These are phyloP conservation scores for Phascolomyces articulosus DNA, from an alignment of 371 early-diverging fungal species.

Conservation along the genomic window DNA sequence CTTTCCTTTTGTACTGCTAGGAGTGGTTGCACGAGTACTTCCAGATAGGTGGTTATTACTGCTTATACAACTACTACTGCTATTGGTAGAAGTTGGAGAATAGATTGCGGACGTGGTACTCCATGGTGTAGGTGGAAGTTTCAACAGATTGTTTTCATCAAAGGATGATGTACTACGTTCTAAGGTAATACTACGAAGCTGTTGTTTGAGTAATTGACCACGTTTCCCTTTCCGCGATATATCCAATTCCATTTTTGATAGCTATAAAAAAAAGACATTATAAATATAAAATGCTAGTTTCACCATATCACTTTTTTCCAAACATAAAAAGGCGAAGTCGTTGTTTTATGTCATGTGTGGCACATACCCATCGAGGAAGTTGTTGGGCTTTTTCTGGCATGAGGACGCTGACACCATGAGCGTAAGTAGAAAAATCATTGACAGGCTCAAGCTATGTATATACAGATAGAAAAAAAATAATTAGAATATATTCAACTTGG, in stretches of 20 bases:
- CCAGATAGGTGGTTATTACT: background rate
- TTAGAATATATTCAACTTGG: too few relatives aligned
- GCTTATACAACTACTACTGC: constrained; percentile 5
- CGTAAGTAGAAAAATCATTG: constrained; percentile 4
- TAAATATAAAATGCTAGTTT: too few relatives aligned
- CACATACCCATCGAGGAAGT: constrained; percentile 8
- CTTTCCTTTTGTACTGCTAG: constrained; percentile 3
- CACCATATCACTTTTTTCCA: too few relatives aligned
- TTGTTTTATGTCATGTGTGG: too few relatives aligned
- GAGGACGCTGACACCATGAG: constrained; percentile 4
- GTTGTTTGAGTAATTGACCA: background rate
- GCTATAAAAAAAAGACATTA: background rate
- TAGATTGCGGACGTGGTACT: constrained; percentile 1
- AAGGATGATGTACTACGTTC: background rate
- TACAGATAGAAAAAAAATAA: too few relatives aligned
- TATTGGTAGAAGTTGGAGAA: background rate
- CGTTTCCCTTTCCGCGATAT: background rate
- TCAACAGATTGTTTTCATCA: constrained; percentile 1
- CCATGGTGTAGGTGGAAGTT: constrained; percentile 7
- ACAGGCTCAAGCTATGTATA: constrained; percentile 13
- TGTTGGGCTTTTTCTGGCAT: background rate
- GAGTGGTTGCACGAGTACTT: constrained; percentile 6
- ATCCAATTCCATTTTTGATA: constrained; percentile 7
- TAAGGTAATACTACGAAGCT: background rate
- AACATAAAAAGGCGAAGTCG: too few relatives aligned